Evolutionary conservation across 108 stramenopile species (phyloP).

Genomic region (Cylindrotheca closterium): DNA sequence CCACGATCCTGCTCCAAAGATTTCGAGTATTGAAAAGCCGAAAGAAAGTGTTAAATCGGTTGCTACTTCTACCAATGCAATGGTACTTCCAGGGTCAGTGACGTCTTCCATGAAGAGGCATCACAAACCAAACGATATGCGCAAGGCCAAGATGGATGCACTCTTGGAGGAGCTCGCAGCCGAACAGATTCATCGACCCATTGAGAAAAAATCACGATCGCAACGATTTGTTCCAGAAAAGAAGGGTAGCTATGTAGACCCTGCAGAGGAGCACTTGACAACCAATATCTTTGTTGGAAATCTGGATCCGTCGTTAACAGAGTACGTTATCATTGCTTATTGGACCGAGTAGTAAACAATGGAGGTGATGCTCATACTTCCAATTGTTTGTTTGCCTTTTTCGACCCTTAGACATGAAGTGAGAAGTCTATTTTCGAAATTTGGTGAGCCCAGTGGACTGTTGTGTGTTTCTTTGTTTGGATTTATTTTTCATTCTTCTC

Average conservation of each 20-base stretch:
- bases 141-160: conserved; percentile 83
- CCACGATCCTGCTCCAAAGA: neutral
- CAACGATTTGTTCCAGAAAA: conserved; percentile 48
- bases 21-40: neutral
- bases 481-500: no score
- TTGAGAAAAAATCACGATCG: conserved; percentile 1
- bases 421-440: conserved; percentile 75
- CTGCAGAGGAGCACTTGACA: conserved; percentile 74
- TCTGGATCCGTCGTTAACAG: conserved; percentile 81
- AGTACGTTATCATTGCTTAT: conserved; percentile 65
- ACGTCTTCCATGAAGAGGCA: conserved; percentile 67
- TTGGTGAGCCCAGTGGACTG: conserved; percentile 60
- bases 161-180: conserved; percentile 64
- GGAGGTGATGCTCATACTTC: neutral
- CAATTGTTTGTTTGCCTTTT: neutral
- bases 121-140: conserved; percentile 40
- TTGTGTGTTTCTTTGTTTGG: conserved; percentile 5
- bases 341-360: neutral
- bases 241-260: conserved; percentile 73
- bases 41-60: neutral
- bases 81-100: conserved; percentile 13
- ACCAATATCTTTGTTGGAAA: conserved; percentile 90
- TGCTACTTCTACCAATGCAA: neutral
- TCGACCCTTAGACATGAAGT: conserved; percentile 12
- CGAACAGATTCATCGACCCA: conserved; percentile 18